Evolutionary conservation across 208 protist species (phyloP).

Genomic region (Porcisia deanei): DNA sequence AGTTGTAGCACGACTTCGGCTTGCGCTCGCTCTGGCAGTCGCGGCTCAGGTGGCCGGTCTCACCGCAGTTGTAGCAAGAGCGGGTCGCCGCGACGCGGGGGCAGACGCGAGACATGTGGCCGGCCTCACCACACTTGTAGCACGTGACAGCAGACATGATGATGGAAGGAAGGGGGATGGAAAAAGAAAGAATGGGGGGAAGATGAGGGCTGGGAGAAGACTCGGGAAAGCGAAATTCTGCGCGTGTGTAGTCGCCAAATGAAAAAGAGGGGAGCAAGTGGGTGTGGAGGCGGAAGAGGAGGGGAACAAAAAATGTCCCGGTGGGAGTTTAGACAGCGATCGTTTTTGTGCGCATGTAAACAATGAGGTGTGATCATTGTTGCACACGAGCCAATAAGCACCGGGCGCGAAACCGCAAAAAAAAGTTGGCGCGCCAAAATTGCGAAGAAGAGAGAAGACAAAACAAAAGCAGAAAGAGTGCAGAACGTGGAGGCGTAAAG

Average conservation of each 20-base stretch:
- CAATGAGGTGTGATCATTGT: too few species aligned
- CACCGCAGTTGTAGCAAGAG: constrained; percentile 61
- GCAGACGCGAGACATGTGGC: constrained; percentile 65
- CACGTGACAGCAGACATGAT: constrained; percentile 54
- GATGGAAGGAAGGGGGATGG: constrained; percentile 10
- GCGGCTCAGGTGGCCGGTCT: constrained; percentile 62
- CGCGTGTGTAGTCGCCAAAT: not conserved
- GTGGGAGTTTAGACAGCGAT: too few species aligned
- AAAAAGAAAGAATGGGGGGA: not conserved
- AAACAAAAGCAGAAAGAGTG: too few species aligned
- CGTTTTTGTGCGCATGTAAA: too few species aligned
- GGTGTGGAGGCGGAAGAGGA: not conserved
- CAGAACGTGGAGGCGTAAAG: not conserved
- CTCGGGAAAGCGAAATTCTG: constrained; percentile 11
- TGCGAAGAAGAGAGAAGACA: too few species aligned
- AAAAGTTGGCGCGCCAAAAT: too few species aligned
- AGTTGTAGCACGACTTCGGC: constrained; percentile 69
- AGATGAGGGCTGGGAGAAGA: not conserved
- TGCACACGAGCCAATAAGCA: too few species aligned
- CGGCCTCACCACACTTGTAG: constrained; percentile 68
- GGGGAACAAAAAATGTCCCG: too few species aligned
- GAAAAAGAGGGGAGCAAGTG: not conserved
- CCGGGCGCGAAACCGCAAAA: too few species aligned
- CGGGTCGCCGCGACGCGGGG: constrained; percentile 39
- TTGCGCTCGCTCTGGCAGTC: constrained; percentile 64